Base-by-base conservation (phyloP, 2,329 filamentous ascomycete genomes). In the Fusarium dlaminii region DNA sequence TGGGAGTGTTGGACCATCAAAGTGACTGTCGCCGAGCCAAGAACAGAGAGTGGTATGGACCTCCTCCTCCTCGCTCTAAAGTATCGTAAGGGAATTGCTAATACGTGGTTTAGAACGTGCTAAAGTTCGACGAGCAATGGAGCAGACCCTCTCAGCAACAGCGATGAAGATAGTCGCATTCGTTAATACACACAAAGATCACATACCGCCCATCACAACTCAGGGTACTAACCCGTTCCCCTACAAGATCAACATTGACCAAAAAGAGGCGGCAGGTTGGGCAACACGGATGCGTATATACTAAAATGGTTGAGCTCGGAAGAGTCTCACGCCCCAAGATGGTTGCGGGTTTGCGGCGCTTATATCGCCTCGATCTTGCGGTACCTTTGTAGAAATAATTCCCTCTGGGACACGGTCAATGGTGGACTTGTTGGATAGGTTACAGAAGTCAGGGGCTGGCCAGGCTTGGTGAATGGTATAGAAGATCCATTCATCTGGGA, bases 1-100 rank as follows among this genome's bases (percentile, higher is more conserved):
- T 99, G 96, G 96, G 96, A 98, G 87, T 91, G 91, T 79, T 99
- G 96, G 96, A 94, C 93, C 49, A 85, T 99, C 75, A 94, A 97
- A 82, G 93, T 98, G 57, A 97, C 95, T n/a, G 91, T 98, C 63
- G 94, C 95, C 15, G 95, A 94, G 77, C 95, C 96, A 36, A 87
- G 93, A 79, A 98, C 94, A 17, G 96, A 98, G 79, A 93, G 91
- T 74, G 95, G 94, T 97, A 85, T 78, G 91, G 34, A 63, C 49
- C 24, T 13, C 17, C 9, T 22, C 29, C 14, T n/a, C 22, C 18
- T 48, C 17, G 13, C 10, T 46, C 9, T 20, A 15, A 27, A 18
- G 20, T 12, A 14, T 17, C 8, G 10, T 8, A 34, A 32, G 30
- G 45, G 15, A 30, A 18, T 29, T n/a, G 22, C 40, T 74, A 37